A percentile compares a stretch with the other conserved stretches of the same genome.
These are phyloP conservation scores for Cyclotella atomus DNA, from an alignment of 108 stramenopile genomes.

Conservation along the genomic window DNA sequence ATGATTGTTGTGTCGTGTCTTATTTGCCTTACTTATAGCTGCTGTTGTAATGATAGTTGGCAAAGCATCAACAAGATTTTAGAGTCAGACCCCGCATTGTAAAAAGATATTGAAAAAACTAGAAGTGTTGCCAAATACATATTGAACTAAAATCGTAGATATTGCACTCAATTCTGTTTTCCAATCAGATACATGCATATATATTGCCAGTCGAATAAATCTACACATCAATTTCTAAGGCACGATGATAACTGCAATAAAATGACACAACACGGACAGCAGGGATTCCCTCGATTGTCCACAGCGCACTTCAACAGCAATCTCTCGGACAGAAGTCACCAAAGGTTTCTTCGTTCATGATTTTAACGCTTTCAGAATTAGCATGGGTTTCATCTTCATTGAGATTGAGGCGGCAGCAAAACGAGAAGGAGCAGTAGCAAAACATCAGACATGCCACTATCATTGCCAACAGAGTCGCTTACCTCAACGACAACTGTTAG, in stretches of 20 bases:
- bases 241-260: too few relatives aligned
- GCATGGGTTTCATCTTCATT: slow-evolving; percentile 2
- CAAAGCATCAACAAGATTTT: not conserved
- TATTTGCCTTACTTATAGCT: not conserved
- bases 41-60: not conserved
- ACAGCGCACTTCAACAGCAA: not conserved
- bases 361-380: slow-evolving; percentile 10
- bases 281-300: not conserved
- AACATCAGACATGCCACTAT: not conserved
- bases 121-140: not conserved
- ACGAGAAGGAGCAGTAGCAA: not conserved
- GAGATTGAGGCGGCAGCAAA: not conserved
- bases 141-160: not conserved
- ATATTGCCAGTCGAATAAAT: not conserved
- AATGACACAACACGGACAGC: too few relatives aligned
- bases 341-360: not conserved
- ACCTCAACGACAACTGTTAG: too few relatives aligned
- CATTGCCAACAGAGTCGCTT: not conserved
- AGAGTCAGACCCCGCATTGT: not conserved
- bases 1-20: not conserved
- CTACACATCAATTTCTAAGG: not conserved
- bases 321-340: slow-evolving; percentile 9
- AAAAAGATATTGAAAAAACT: not conserved
- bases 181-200: not conserved
- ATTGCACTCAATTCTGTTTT: not conserved